phyloP scores from a whole-genome alignment of 371 early-diverging fungal genomes.

The Syncephalastrum sp. region DNA sequence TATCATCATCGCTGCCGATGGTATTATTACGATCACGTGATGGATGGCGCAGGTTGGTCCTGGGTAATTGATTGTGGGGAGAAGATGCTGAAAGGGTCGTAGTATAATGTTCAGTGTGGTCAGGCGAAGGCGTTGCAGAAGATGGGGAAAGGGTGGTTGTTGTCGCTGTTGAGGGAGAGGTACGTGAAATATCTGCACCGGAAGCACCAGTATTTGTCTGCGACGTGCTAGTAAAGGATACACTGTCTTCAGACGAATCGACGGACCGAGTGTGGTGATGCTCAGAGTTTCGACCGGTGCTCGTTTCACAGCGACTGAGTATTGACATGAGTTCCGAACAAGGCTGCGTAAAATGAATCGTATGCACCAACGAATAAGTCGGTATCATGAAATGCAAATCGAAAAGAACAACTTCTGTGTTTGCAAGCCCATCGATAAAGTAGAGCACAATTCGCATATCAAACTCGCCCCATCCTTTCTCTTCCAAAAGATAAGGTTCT shows the following conservation, averaged over 20 bases:
- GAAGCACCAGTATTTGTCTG: too few relatives aligned
- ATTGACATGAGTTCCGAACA: constrained; percentile 1
- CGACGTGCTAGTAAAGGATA: background rate
- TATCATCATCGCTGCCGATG: background rate
- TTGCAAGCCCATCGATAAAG: constrained; percentile 47
- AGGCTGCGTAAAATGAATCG: constrained; percentile 12
- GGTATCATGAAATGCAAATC: constrained; percentile 61
- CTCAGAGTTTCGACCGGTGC: constrained; percentile 14
- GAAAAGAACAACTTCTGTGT: constrained; percentile 47
- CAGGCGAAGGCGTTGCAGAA: too few relatives aligned
- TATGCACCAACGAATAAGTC: constrained; percentile 49
- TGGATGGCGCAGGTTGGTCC: background rate
- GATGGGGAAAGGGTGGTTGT: too few relatives aligned
- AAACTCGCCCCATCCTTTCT: constrained; percentile 75
- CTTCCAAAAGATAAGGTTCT: constrained; percentile 51
- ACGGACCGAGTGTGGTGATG: constrained; percentile 24
- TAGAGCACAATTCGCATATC: constrained; percentile 61
- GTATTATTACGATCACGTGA: background rate
- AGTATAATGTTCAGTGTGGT: too few relatives aligned
- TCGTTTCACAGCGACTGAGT: too few relatives aligned
- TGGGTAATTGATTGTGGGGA: background rate
- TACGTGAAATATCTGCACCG: too few relatives aligned
- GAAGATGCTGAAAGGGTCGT: background rate
- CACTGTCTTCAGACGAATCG: constrained; percentile 7
- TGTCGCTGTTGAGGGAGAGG: too few relatives aligned